A percentile compares a stretch with the other conserved stretches of the same genome.
These are phyloP conservation scores for Penicillium flavigenum DNA, from an alignment of 495 filamentous ascomycete genomes.

Conservation along the genomic window DNA sequence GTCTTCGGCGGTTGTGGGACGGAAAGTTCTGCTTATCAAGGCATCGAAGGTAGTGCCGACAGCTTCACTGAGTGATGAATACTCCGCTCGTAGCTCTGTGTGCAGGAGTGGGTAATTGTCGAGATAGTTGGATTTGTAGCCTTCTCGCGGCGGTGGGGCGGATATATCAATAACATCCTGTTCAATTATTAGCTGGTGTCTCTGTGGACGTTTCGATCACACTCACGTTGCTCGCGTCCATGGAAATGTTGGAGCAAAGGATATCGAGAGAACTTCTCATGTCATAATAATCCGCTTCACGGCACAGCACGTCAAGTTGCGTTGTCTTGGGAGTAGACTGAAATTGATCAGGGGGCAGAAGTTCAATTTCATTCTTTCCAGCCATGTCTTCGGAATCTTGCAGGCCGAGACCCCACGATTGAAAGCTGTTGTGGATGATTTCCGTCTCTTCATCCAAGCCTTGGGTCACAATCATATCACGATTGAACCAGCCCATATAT, in stretches of 20 bases:
- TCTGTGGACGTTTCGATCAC: not conserved
- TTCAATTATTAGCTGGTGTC: conserved; percentile 26
- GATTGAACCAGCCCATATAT: conserved; percentile 75
- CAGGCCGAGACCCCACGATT: conserved; percentile 42
- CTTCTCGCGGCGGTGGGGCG: conserved; percentile 56
- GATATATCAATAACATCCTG: conserved; percentile 60
- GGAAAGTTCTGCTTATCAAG: conserved; percentile 33
- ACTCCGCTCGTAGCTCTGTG: conserved; percentile 42
- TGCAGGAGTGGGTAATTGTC: conserved; percentile 63
- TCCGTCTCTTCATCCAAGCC: conserved; percentile 31
- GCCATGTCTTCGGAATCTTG: conserved; percentile 37
- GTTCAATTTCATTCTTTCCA: conserved; percentile 14
- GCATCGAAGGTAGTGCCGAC: conserved; percentile 40
- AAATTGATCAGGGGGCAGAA: conserved; percentile 10
- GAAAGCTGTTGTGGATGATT: conserved; percentile 33
- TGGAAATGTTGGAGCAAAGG: conserved; percentile 32
- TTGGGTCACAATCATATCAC: conserved; percentile 46
- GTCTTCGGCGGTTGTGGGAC: conserved; percentile 29
- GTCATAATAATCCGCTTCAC: conserved; percentile 34
- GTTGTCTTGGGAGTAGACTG: conserved; percentile 23
- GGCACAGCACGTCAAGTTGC: conserved; percentile 30
- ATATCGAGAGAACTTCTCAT: conserved; percentile 42
- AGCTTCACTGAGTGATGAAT: conserved; percentile 36
- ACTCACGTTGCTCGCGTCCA: conserved; percentile 33
- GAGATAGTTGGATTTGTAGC: conserved; percentile 61